These are phyloP conservation scores for Diaporthe citrichinensis DNA, from an alignment of 2,329 filamentous ascomycete genomes.

Conservation along the genomic window DNA sequence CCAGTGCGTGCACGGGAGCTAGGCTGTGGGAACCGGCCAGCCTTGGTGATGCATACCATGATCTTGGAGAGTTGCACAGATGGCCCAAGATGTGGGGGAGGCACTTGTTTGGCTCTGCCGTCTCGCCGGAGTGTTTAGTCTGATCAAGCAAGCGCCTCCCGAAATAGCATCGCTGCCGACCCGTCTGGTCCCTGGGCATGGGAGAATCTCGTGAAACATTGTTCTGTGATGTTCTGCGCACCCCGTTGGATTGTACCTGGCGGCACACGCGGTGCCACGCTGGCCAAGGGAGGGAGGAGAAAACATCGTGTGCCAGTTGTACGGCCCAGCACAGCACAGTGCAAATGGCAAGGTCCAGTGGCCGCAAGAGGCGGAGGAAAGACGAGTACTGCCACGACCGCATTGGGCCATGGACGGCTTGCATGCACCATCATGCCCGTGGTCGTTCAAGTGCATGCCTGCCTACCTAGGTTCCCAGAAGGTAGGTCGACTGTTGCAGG, in stretches of 20 bases:
- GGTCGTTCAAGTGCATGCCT: neutral
- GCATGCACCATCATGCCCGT: neutral
- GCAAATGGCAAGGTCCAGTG: neutral
- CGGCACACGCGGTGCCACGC: constrained; percentile 29
- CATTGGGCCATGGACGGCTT: neutral
- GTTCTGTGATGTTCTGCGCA: constrained; percentile 8
- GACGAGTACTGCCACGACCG: neutral
- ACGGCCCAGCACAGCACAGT: constrained; percentile 1
- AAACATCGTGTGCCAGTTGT: constrained; percentile 11
- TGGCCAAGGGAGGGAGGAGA: constrained; percentile 11
- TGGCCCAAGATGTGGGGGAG: constrained; percentile 27
- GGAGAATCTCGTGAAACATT: constrained; percentile 38
- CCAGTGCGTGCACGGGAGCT: constrained; percentile 35
- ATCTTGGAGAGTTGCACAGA: constrained; percentile 31
- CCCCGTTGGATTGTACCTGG: constrained; percentile 21
- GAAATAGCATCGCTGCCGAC: constrained; percentile 40
- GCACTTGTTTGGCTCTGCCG: constrained; percentile 28
- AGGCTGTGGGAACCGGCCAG: constrained; percentile 32
- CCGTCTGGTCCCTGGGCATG: constrained; percentile 19
- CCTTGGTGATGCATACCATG: constrained; percentile 18
- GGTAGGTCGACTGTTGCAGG: neutral
- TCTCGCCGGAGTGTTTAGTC: constrained; percentile 26
- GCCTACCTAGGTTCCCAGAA: neutral
- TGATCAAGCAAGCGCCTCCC: constrained; percentile 37
- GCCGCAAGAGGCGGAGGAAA: neutral